A percentile compares a stretch with the other conserved stretches of the same genome.
Conservation (phyloP, 306 rosid genomes). For the Vachellia pachyceras region DNA sequence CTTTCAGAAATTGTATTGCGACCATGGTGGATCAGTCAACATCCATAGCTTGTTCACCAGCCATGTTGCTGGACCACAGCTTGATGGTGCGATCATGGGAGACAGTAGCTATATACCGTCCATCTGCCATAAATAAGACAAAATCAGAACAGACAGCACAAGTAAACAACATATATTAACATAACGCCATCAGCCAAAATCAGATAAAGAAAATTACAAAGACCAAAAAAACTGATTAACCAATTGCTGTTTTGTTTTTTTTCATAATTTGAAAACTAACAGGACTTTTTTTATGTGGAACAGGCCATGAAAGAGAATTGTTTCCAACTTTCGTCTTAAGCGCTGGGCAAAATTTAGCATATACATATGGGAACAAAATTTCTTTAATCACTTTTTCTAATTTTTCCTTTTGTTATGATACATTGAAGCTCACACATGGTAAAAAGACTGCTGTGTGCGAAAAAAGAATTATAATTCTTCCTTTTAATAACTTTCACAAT, state of each 20-base stretch:
- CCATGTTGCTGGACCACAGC: constrained; percentile 71
- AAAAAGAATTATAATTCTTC: background rate
- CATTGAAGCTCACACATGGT: background rate
- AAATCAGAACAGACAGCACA: constrained; percentile 9
- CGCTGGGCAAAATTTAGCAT: background rate
- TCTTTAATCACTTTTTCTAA: background rate
- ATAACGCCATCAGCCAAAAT: background rate
- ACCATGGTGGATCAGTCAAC: constrained; percentile 46
- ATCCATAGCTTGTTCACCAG: constrained; percentile 64
- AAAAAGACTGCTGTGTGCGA: background rate
- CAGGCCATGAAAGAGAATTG: background rate
- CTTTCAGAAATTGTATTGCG: constrained; percentile 29
- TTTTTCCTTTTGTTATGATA: background rate
- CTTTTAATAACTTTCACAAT: constrained; percentile 1
- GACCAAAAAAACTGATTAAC: constrained; percentile 17
- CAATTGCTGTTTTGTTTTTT: background rate
- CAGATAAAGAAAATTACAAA: too few species aligned
- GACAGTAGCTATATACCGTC: constrained; percentile 72
- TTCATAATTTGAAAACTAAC: background rate
- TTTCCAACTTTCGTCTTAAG: background rate
- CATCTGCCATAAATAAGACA: constrained; percentile 63
- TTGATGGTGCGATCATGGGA: constrained; percentile 85
- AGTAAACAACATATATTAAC: constrained; percentile 9
- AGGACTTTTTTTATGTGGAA: background rate
- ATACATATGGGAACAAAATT: background rate